Conservation (phyloP, 495 filamentous ascomycete species). For the Penicillium manginii region DNA sequence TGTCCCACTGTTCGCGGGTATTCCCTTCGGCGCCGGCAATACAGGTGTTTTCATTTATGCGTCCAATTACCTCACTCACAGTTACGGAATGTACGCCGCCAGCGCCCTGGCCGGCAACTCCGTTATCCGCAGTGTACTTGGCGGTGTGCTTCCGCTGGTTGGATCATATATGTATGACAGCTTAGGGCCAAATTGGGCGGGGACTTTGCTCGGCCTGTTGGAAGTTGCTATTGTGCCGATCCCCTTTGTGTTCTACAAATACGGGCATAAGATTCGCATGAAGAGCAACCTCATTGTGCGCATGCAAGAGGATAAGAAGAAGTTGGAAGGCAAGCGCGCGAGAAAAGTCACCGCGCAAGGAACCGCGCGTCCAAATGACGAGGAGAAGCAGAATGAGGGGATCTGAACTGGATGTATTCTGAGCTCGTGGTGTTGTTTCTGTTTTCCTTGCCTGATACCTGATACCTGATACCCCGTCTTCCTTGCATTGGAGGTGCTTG, state of each 20-base stretch:
- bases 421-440: conserved; percentile 3
- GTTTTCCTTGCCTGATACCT: conserved; percentile 8
- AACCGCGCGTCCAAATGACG: conserved; percentile 14
- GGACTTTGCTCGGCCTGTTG: conserved; percentile 71
- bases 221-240: conserved; percentile 76
- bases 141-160: conserved; percentile 73
- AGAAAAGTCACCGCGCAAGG: conserved; percentile 11
- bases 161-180: conserved; percentile 70
- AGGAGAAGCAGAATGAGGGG: conserved; percentile 18
- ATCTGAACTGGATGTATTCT: conserved; percentile 8
- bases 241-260: conserved; percentile 77
- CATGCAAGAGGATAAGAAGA: conserved; percentile 73
- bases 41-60: conserved; percentile 79
- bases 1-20: conserved; percentile 71
- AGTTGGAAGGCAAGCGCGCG: conserved; percentile 53
- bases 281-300: conserved; percentile 66
- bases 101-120: conserved; percentile 78
- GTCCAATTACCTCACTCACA: conserved; percentile 73
- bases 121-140: conserved; percentile 67
- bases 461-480: conserved; percentile 19
- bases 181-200: conserved; percentile 79
- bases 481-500: conserved; percentile 22
- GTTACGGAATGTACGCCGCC: conserved; percentile 79
- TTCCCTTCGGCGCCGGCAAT: conserved; percentile 81
- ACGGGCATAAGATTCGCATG: conserved; percentile 68